Conservation (phyloP, 2,329 filamentous ascomycete species). For the Aspergillus sp. region DNA sequence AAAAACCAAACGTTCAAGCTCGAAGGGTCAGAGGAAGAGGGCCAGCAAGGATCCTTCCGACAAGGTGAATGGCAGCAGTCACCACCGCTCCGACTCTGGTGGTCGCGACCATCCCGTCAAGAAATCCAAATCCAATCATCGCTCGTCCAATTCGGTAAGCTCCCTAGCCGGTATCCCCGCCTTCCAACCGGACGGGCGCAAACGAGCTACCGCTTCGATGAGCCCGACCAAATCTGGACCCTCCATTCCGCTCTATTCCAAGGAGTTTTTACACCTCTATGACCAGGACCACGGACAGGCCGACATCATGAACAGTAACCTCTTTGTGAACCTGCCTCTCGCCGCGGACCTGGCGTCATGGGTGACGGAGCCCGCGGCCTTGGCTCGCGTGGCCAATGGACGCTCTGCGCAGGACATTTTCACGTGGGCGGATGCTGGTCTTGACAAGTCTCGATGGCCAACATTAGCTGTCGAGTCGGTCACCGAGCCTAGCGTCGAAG, state of each 20-base stretch:
- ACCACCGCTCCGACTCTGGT: conserved; percentile 52
- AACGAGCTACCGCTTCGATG: conserved; percentile 54
- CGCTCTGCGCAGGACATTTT: conserved; percentile 62
- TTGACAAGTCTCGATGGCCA: conserved; percentile 51
- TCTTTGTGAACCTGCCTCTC: conserved; percentile 68
- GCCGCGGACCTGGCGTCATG: conserved; percentile 69
- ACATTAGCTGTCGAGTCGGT: conserved; percentile 47
- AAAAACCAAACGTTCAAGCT: conserved; percentile 64
- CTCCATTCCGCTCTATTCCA: conserved; percentile 64
- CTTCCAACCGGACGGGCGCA: conserved; percentile 56
- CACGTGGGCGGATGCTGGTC: conserved; percentile 49
- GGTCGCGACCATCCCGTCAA: conserved; percentile 55
- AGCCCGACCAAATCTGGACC: conserved; percentile 67
- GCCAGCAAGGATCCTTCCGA: conserved; percentile 51
- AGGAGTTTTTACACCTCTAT: conserved; percentile 69
- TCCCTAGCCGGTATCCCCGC: conserved; percentile 61
- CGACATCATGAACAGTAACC: conserved; percentile 59
- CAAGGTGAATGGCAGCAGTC: conserved; percentile 40
- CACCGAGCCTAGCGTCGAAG: conserved; percentile 42
- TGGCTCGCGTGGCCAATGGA: conserved; percentile 62
- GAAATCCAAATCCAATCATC: conserved; percentile 75
- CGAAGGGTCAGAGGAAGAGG: conserved; percentile 87
- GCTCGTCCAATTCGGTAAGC: conserved; percentile 66
- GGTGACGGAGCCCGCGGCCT: conserved; percentile 65
- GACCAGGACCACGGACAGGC: conserved; percentile 54